A percentile compares a stretch with the other conserved stretches of the same genome.
phyloP scores from a whole-genome alignment of 148 eudicot genomes.

The Camellia lanceoleosa region DNA sequence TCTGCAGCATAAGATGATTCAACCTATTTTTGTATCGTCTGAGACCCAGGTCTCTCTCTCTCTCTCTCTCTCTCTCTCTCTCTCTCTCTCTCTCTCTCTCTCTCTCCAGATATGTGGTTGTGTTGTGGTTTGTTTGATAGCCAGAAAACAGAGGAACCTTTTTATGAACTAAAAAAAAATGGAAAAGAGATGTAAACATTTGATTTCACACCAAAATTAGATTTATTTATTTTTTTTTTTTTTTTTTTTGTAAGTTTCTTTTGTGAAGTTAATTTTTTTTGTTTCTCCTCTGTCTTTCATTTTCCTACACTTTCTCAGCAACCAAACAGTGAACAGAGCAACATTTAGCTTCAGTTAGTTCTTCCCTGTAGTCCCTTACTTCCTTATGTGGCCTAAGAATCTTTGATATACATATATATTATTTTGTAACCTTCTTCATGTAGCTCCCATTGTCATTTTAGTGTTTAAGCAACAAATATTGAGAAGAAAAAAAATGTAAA shows the following conservation, averaged over 20 bases:
- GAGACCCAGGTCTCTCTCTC: constrained; percentile 28
- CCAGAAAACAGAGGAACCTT: not conserved
- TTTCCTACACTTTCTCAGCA: not conserved
- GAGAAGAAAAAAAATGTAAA: too few relatives aligned
- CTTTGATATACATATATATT: not conserved
- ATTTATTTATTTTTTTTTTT: too few relatives aligned
- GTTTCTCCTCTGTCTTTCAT: not conserved
- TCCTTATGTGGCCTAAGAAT: not conserved
- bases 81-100: not conserved
- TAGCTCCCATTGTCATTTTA: too few relatives aligned
- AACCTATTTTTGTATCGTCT: constrained; percentile 14
- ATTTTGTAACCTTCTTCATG: too few relatives aligned
- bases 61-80: not conserved
- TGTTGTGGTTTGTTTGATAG: not conserved
- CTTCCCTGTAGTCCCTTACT: not conserved
- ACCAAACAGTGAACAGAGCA: not conserved
- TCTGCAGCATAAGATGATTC: constrained; percentile 8
- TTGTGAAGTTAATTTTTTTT: too few relatives aligned
- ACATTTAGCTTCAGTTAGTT: not conserved
- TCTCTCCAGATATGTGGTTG: not conserved
- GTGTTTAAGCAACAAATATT: too few relatives aligned
- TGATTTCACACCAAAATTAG: not conserved
- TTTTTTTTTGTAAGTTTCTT: too few relatives aligned
- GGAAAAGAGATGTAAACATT: not conserved
- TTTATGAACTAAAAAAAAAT: not conserved